Conservation (phyloP, 1,284 basidiomycete genomes). For the Papiliotrema flavescens region DNA sequence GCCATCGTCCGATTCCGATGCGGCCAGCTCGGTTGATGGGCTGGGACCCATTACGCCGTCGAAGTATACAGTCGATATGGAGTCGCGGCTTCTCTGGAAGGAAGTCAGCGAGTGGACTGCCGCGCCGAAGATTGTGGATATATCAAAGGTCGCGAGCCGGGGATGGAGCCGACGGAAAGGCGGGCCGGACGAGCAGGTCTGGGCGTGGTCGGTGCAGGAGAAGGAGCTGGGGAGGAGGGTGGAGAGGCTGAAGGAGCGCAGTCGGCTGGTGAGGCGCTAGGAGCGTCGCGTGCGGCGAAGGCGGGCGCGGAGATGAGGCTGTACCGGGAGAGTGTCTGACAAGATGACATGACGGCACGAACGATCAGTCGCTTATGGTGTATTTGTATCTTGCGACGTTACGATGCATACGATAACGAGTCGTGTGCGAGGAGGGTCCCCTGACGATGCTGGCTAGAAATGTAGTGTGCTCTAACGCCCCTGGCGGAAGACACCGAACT, state of each 20-base stretch:
- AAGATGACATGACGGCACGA: no score
- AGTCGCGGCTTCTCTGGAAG: slow-evolving; percentile 74
- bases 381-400: no score
- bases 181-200: slow-evolving; percentile 72
- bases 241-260: slow-evolving; percentile 55
- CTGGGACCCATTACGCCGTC: slow-evolving; percentile 52
- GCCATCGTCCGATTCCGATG: slow-evolving; percentile 11
- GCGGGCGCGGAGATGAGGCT: no score
- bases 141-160: slow-evolving; percentile 57
- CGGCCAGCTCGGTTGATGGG: slow-evolving; percentile 6
- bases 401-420: no score
- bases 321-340: no score
- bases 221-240: slow-evolving; percentile 66
- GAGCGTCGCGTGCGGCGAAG: no score
- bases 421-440: no score
- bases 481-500: no score
- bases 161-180: slow-evolving; percentile 71
- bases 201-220: slow-evolving; percentile 68
- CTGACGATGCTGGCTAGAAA: no score
- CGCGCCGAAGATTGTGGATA: slow-evolving; percentile 73
- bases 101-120: slow-evolving; percentile 79
- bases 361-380: no score
- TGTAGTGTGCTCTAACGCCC: no score
- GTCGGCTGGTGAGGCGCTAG: slow-evolving; percentile 1
- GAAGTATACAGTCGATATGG: slow-evolving; percentile 65